These are phyloP conservation scores for Tetramitus jugosus DNA, from an alignment of 208 protist genomes.

Conservation along the genomic window DNA sequence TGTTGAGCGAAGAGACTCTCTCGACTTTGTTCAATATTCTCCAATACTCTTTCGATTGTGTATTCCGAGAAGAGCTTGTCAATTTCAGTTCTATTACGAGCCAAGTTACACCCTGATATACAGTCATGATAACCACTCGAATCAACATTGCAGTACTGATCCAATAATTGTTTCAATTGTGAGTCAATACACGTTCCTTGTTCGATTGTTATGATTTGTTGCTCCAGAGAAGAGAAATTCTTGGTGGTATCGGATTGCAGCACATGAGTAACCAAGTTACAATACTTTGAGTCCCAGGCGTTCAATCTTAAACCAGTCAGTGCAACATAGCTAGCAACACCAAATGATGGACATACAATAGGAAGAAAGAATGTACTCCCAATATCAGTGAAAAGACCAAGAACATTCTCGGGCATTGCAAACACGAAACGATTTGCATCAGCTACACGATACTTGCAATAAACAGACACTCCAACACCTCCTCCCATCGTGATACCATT, in stretches of 20 bases:
- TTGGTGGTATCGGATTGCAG: background rate
- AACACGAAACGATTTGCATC: background rate
- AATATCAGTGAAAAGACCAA: conserved; percentile 23
- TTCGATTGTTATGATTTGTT: too few relatives aligned
- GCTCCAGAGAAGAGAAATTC: background rate
- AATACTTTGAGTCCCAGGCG: background rate
- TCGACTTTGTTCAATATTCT: background rate
- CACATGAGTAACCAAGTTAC: background rate
- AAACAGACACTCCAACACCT: background rate
- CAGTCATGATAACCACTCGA: background rate
- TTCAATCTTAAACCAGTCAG: background rate
- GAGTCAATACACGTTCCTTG: background rate
- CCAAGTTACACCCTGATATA: too few relatives aligned
- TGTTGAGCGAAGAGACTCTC: background rate
- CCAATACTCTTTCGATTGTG: background rate
- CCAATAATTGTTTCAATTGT: background rate
- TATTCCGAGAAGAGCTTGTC: background rate
- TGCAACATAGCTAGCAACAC: conserved; percentile 10
- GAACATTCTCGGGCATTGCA: conserved; percentile 22
- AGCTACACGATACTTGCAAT: background rate
- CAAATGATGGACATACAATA: too few relatives aligned
- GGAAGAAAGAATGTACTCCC: background rate
- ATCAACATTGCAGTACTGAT: background rate
- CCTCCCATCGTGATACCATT: conserved; percentile 28
- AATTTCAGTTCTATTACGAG: background rate